Evolutionary conservation across 441 rosid species (phyloP).

Genomic region (Jatropha podagrica): DNA sequence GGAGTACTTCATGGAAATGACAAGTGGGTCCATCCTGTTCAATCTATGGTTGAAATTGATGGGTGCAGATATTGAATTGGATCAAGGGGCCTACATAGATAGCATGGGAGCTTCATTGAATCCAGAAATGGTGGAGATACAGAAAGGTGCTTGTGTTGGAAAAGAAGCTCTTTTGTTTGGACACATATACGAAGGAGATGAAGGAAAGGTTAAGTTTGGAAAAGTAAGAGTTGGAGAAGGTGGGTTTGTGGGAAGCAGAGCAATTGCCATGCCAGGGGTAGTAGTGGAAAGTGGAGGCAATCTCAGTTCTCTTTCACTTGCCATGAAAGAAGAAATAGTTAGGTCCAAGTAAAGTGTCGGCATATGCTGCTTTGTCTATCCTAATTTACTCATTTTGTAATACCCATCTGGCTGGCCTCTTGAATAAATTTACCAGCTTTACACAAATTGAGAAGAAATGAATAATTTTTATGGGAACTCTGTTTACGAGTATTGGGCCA

Average conservation of each 20-base stretch:
- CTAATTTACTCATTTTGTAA: not conserved
- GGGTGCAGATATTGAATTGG: conserved; percentile 53
- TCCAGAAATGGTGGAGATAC: conserved; percentile 73
- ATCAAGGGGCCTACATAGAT: conserved; percentile 52
- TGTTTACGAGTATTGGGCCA: no score
- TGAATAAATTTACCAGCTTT: conserved; percentile 4
- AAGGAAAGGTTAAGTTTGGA: conserved; percentile 58
- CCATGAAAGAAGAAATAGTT: conserved; percentile 60
- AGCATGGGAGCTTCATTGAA: conserved; percentile 61
- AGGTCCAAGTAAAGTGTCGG: conserved; percentile 23
- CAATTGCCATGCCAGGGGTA: conserved; percentile 64
- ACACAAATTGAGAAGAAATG: not conserved
- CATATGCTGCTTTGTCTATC: no score
- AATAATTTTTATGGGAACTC: not conserved
- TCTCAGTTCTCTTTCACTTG: conserved; percentile 50
- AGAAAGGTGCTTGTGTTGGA: conserved; percentile 55
- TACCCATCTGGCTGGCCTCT: conserved; percentile 5
- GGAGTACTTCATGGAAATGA: conserved; percentile 64
- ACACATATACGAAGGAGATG: conserved; percentile 69
- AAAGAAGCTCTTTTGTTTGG: conserved; percentile 62
- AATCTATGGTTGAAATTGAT: conserved; percentile 52
- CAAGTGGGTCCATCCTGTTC: conserved; percentile 45
- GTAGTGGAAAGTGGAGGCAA: conserved; percentile 54
- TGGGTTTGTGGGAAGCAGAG: conserved; percentile 59
- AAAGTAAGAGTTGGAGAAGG: conserved; percentile 52